A percentile compares a stretch with the other conserved stretches of the same genome.
Conservation (phyloP, 345 rosid genomes). For the Arabidopsis arenosa region DNA sequence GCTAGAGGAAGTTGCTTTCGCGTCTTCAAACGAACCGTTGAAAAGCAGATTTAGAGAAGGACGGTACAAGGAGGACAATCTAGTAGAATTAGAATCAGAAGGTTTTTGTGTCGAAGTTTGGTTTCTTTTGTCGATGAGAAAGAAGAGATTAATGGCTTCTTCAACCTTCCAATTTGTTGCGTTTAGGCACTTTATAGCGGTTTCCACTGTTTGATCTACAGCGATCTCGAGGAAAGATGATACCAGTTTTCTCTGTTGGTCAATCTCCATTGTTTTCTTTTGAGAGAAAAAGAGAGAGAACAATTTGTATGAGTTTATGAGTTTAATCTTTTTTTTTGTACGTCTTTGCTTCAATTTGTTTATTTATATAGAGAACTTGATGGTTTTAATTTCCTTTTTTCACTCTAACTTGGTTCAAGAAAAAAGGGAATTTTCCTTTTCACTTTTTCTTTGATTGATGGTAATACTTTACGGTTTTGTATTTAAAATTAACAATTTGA, state of each 20-base stretch:
- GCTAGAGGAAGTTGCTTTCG: constrained; percentile 63
- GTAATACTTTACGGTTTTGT: background rate
- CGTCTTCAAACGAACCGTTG: constrained; percentile 74
- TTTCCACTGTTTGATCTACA: constrained; percentile 69
- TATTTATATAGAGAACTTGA: background rate
- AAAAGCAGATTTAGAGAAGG: constrained; percentile 77
- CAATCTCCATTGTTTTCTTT: constrained; percentile 6
- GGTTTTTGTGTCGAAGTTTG: background rate
- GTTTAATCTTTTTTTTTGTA: background rate
- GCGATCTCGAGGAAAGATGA: constrained; percentile 87
- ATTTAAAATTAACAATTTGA: too few relatives aligned
- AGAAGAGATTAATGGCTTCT: constrained; percentile 11
- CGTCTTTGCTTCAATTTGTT: background rate
- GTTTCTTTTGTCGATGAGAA: background rate
- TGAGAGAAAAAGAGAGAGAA: background rate
- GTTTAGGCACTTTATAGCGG: constrained; percentile 69
- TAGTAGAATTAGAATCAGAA: background rate
- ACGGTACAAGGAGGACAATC: constrained; percentile 62
- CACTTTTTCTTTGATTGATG: background rate
- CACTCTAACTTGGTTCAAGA: background rate
- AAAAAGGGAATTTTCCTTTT: background rate
- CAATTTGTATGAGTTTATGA: background rate
- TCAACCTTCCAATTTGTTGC: constrained; percentile 37
- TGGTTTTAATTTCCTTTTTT: background rate
- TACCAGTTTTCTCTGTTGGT: constrained; percentile 46